Conservation (phyloP, 129 eudicot species). For the Flaveria robusta region DNA sequence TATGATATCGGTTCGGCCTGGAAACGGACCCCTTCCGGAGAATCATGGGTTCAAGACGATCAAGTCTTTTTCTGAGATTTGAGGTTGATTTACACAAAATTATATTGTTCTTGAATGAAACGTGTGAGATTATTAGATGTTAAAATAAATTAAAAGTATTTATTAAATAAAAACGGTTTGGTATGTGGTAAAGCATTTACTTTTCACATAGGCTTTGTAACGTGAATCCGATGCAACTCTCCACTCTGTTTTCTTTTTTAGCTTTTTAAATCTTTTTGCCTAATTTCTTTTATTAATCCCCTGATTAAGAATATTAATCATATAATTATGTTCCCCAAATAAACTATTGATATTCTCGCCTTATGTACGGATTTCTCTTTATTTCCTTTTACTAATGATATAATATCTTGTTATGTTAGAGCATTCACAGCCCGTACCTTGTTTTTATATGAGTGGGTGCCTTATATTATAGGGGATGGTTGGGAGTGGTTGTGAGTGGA, state of each 20-base stretch:
- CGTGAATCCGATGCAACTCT: slow-evolving; percentile 36
- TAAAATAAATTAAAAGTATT: background rate
- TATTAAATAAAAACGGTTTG: background rate
- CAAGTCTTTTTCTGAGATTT: slow-evolving; percentile 75
- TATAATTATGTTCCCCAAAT: background rate
- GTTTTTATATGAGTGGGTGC: no score
- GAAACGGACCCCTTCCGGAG: slow-evolving; percentile 79
- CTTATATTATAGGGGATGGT: no score
- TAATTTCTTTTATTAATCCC: slow-evolving; percentile 1
- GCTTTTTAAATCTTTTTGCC: slow-evolving; percentile 17
- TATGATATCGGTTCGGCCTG: slow-evolving; percentile 70
- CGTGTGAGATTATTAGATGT: background rate
- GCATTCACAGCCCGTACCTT: no score
- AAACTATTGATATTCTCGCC: background rate
- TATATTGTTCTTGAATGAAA: background rate
- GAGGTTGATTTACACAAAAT: slow-evolving; percentile 19
- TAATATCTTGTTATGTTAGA: background rate
- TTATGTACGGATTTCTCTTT: background rate
- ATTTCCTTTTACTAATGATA: background rate
- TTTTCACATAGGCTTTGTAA: slow-evolving; percentile 23
- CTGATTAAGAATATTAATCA: slow-evolving; percentile 19
- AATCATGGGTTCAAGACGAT: slow-evolving; percentile 73
- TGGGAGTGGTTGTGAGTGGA: no score
- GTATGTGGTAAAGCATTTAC: slow-evolving; percentile 28
- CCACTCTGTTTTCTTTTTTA: slow-evolving; percentile 30